phyloP scores from a whole-genome alignment of 1,284 basidiomycete genomes.

The Ustilago loliicola region DNA sequence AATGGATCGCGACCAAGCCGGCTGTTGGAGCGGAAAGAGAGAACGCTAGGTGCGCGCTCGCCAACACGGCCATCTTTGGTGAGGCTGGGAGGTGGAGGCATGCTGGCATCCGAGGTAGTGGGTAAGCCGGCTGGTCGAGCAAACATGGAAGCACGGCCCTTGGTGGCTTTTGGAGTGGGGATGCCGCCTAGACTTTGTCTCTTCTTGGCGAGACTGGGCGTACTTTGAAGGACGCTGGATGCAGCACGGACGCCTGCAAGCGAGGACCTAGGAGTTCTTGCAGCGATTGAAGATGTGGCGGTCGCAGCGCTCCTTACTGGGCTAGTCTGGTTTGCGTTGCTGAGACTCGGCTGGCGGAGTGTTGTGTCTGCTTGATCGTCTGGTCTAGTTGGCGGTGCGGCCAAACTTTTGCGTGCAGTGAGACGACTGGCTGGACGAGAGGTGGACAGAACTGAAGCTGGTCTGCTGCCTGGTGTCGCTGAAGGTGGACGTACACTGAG shows the following conservation, averaged over 20 bases:
- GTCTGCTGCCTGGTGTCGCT: slow-evolving; percentile 39
- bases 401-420: slow-evolving; percentile 53
- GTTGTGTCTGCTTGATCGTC: slow-evolving; percentile 36
- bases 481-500: slow-evolving; percentile 51
- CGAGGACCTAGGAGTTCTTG: slow-evolving; percentile 40
- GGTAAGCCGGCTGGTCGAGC: slow-evolving; percentile 35
- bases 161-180: slow-evolving; percentile 48
- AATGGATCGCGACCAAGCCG: slow-evolving; percentile 31
- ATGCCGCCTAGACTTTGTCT: slow-evolving; percentile 52
- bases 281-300: slow-evolving; percentile 22
- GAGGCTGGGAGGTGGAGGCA: slow-evolving; percentile 57
- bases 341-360: slow-evolving; percentile 20
- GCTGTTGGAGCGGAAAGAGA: slow-evolving; percentile 49
- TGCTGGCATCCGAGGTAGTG: slow-evolving; percentile 29
- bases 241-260: slow-evolving; percentile 33
- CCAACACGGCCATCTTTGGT: slow-evolving; percentile 35
- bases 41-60: slow-evolving; percentile 32
- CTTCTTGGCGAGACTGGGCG: slow-evolving; percentile 41
- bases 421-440: slow-evolving; percentile 50
- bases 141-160: slow-evolving; percentile 56
- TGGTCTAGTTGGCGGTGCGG: slow-evolving; percentile 18
- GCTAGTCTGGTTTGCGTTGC: slow-evolving; percentile 65
- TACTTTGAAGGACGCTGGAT: slow-evolving; percentile 20
- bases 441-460: slow-evolving; percentile 52
- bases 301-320: slow-evolving; percentile 19